Evolutionary conservation across 495 filamentous ascomycete genomes (phyloP).

Genomic region (Tuber microsphaerosporum): DNA sequence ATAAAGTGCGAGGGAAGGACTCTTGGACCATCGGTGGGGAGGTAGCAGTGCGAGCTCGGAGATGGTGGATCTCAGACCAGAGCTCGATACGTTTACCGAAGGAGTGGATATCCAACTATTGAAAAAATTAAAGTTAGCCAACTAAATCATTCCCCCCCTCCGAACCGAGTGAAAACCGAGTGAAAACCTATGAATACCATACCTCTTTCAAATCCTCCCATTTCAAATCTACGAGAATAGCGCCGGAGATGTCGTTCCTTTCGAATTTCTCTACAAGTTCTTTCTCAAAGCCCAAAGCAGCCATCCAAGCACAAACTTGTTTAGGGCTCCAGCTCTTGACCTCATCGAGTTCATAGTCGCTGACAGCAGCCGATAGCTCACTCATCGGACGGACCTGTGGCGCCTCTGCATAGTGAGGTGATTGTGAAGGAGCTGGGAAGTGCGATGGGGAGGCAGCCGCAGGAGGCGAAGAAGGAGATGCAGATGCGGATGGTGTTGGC

Average conservation of each 20-base stretch:
- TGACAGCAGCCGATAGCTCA: slow-evolving; percentile 44
- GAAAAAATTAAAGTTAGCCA: slow-evolving; percentile 18
- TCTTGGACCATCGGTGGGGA: slow-evolving; percentile 46
- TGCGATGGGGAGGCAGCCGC: slow-evolving; percentile 40
- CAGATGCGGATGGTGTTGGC: slow-evolving; percentile 42
- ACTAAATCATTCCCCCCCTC: not conserved
- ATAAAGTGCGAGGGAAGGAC: slow-evolving; percentile 21
- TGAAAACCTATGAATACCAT: slow-evolving; percentile 6
- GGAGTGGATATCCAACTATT: slow-evolving; percentile 68
- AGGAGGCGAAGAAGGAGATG: slow-evolving; percentile 37
- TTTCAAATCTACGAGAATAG: slow-evolving; percentile 75
- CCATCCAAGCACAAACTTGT: slow-evolving; percentile 78
- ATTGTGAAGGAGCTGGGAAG: slow-evolving; percentile 21
- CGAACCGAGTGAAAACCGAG: too few species aligned
- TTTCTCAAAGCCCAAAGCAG: slow-evolving; percentile 61
- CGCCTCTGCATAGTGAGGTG: slow-evolving; percentile 31
- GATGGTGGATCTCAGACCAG: slow-evolving; percentile 72
- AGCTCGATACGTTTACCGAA: slow-evolving; percentile 83
- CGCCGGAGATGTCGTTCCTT: slow-evolving; percentile 81
- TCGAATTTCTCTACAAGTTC: slow-evolving; percentile 73
- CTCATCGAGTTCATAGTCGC: slow-evolving; percentile 52
- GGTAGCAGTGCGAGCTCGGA: slow-evolving; percentile 56
- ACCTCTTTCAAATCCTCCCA: slow-evolving; percentile 83
- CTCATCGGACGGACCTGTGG: slow-evolving; percentile 41
- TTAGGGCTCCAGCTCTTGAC: slow-evolving; percentile 60